phyloP scores from a whole-genome alignment of 208 protist species.

The Phytomonas sp. region DNA sequence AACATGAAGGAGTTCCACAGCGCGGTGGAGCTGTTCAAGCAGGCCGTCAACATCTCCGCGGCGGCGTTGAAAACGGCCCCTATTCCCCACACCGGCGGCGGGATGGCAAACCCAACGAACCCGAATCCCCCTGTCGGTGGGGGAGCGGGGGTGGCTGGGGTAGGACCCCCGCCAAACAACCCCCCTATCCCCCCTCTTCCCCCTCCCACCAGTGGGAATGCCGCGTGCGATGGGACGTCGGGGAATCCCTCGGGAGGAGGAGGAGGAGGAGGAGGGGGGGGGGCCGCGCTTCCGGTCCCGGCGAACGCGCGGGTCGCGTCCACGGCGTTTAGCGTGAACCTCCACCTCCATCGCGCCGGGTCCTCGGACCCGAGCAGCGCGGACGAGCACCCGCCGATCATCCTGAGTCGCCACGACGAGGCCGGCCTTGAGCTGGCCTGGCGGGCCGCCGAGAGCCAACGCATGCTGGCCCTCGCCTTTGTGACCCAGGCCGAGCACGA shows the following conservation, averaged over 20 bases:
- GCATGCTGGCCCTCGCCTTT: constrained; percentile 74
- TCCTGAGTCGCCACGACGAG: constrained; percentile 14
- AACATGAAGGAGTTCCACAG: constrained; percentile 37
- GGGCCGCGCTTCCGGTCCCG: constrained; percentile 1
- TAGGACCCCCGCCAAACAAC: not conserved
- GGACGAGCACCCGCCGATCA: constrained; percentile 33
- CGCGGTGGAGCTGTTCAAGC: constrained; percentile 37
- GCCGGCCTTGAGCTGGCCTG: constrained; percentile 48
- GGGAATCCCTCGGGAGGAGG: too few species aligned
- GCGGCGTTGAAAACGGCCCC: constrained; percentile 12
- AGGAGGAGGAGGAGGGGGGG: not conserved
- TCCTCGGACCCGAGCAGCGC: constrained; percentile 39
- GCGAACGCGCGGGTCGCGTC: constrained; percentile 3
- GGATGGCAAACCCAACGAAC: constrained; percentile 14
- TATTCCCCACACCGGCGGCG: not conserved
- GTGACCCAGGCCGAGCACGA: constrained; percentile 80
- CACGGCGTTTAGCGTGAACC: constrained; percentile 5
- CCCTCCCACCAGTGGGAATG: not conserved
- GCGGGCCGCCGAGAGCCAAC: constrained; percentile 72
- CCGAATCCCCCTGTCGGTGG: constrained; percentile 4
- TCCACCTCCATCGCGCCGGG: constrained; percentile 49
- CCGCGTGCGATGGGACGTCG: too few species aligned
- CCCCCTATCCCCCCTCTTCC: too few species aligned
- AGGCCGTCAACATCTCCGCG: constrained; percentile 53
- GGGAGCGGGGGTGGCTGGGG: not conserved